These are phyloP conservation scores for Teratosphaeria epicoccoides DNA, from an alignment of 2,329 filamentous ascomycete species.

Conservation along the genomic window DNA sequence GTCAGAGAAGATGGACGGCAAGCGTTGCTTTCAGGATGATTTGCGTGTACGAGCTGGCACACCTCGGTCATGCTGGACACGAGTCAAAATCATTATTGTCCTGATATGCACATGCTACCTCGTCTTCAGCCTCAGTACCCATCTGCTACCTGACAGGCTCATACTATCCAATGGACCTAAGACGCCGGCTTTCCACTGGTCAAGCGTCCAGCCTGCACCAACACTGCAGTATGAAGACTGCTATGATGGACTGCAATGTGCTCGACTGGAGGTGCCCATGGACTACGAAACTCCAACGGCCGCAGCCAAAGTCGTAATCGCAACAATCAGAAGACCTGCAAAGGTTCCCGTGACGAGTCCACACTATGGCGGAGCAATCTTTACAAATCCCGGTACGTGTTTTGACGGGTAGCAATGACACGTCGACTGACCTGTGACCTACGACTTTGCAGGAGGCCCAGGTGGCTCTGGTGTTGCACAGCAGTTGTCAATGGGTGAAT, in stretches of 20 bases:
- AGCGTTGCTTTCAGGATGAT: too few species aligned
- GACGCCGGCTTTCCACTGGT: conserved; percentile 9
- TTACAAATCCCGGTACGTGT: too few species aligned
- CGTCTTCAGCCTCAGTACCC: background rate
- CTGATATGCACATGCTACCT: background rate
- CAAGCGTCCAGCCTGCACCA: conserved; percentile 1
- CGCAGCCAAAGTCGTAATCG: conserved; percentile 30
- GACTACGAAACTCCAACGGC: conserved; percentile 32
- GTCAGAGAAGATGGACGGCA: background rate
- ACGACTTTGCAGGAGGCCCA: conserved; percentile 35
- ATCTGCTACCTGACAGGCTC: background rate
- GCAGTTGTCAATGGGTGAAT: conserved; percentile 16
- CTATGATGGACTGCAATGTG: conserved; percentile 37
- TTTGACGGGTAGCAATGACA: too few species aligned
- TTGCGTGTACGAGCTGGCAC: too few species aligned
- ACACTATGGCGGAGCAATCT: conserved; percentile 29
- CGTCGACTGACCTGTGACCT: too few species aligned
- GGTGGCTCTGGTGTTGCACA: conserved; percentile 31
- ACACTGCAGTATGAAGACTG: conserved; percentile 23
- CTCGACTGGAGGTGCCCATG: conserved; percentile 40
- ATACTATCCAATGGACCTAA: background rate
- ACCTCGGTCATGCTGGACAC: background rate
- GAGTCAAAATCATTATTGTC: background rate
- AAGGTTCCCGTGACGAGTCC: conserved; percentile 31
- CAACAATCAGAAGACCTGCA: conserved; percentile 37